Evolutionary conservation across 495 filamentous ascomycete species (phyloP), one percentile per base, ranked within the genome.

Genomic region (Aspergillus olivimuriae): DNA sequence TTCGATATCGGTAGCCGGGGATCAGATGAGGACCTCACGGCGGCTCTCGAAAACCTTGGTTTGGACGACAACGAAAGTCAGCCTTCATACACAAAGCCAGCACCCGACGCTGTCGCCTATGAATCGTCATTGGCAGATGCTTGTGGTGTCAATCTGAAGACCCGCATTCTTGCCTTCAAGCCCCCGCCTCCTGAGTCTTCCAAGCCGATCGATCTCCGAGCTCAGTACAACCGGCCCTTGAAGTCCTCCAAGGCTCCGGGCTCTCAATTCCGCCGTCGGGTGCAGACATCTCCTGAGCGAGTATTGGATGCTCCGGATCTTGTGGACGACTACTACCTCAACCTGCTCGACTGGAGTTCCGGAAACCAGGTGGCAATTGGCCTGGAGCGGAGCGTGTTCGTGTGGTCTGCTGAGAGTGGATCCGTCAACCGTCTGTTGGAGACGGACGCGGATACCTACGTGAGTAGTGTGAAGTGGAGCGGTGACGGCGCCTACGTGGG

Each of bases 381-480:
- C 36, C 79, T 99, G 11, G 92, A 96, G 68, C 89, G 92, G 41
- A 94, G 81, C 48, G 91, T 97, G 45, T 99, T 97, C 54, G 86
- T 99, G 53, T 99, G 94, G 92, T 96, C 91, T n/a, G 92, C 94
- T 11, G 91, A 99, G 33, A 81, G 86, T 44, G 92, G 92, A 44
- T 73, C 84, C 2, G 92, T 97, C 26, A 84, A 74, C 68, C 85
- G 81, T 51, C 82, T 99, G 16, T 64, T 97, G 23, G 92, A 97
- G 68, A 85, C 85, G 2, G 73, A 75, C 34, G 71, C 86, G 7
- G 92, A 97, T 58, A 97, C 91, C 15, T 99, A 99, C 57, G 81
- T 99, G 51, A 90, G 89, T 73, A 94, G 87, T 48, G 92, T 99
- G 48, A 95, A 95, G 65, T 99, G 94, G 92, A 96, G 91, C 51